These are phyloP conservation scores for Didymosphaeria variabile DNA, from an alignment of 2,329 filamentous ascomycete species.

Conservation along the genomic window DNA sequence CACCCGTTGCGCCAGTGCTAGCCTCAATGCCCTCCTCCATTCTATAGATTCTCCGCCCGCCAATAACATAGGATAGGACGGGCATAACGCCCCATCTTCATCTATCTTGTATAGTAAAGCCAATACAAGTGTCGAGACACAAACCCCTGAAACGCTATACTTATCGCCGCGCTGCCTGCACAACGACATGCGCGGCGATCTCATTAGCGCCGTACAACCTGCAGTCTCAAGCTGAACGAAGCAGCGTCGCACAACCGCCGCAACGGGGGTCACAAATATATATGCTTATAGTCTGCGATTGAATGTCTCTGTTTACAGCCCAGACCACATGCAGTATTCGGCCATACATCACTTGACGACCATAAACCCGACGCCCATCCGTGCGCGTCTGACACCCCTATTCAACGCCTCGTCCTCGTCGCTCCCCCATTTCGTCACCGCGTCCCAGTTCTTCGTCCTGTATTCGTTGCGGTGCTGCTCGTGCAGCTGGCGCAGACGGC, in stretches of 20 bases:
- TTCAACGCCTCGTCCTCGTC: slow-evolving; percentile 68
- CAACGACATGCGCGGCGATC: slow-evolving; percentile 13
- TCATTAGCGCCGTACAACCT: slow-evolving; percentile 31
- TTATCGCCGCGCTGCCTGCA: slow-evolving; percentile 16
- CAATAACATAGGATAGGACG: background rate
- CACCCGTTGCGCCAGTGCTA: slow-evolving; percentile 23
- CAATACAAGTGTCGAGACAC: background rate
- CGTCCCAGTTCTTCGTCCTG: slow-evolving; percentile 68
- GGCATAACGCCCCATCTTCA: background rate
- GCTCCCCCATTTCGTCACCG: slow-evolving; percentile 72
- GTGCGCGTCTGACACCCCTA: slow-evolving; percentile 64
- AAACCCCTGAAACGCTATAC: slow-evolving; percentile 15
- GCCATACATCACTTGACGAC: slow-evolving; percentile 67
- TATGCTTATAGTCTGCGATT: slow-evolving; percentile 54
- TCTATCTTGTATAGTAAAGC: too few species aligned
- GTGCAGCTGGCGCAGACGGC: slow-evolving; percentile 65
- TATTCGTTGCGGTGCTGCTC: slow-evolving; percentile 66
- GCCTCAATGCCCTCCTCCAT: slow-evolving; percentile 21
- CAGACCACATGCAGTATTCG: too few species aligned
- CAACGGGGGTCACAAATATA: slow-evolving; percentile 35
- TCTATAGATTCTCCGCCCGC: slow-evolving; percentile 14
- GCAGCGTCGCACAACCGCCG: slow-evolving; percentile 32
- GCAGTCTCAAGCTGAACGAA: slow-evolving; percentile 28
- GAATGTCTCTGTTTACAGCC: slow-evolving; percentile 65
- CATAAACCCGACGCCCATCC: slow-evolving; percentile 67